Conservation (phyloP, 2,329 filamentous ascomycete species). For the Aspergillus fumigatus region DNA sequence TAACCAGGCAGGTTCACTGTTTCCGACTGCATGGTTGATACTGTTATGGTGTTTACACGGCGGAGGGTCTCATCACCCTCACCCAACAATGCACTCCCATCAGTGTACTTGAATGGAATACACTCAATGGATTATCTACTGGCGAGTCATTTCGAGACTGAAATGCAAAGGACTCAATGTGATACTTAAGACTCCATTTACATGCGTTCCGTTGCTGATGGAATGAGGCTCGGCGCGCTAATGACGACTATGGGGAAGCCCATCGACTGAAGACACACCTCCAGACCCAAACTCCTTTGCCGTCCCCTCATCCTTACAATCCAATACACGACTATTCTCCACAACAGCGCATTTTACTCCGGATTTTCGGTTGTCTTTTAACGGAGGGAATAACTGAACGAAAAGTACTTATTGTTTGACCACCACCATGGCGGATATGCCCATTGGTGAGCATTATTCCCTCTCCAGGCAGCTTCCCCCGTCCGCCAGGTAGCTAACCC, state of each 20-base stretch:
- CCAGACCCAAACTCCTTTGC: neutral
- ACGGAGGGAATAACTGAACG: constrained; percentile 8
- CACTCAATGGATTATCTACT: neutral
- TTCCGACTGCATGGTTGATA: neutral
- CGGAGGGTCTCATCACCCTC: neutral
- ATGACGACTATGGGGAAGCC: neutral
- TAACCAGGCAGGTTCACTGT: neutral
- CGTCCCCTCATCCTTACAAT: constrained; percentile 3
- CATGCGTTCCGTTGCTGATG: neutral
- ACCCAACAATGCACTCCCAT: neutral
- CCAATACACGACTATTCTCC: neutral
- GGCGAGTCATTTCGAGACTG: neutral
- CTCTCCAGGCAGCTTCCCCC: constrained; percentile 18
- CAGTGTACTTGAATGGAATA: neutral
- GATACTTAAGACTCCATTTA: neutral
- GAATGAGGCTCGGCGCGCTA: neutral
- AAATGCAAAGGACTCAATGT: neutral
- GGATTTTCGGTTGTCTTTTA: constrained; percentile 2
- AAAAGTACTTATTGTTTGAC: neutral
- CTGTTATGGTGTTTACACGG: neutral
- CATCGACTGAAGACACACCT: neutral
- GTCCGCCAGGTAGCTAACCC: constrained; percentile 24
- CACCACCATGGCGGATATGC: constrained; percentile 44
- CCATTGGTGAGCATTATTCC: constrained; percentile 41
- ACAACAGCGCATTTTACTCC: neutral